phyloP scores from a whole-genome alignment of 768 basidiomycete species.

The Pseudohyphozyma bogoriensis region DNA sequence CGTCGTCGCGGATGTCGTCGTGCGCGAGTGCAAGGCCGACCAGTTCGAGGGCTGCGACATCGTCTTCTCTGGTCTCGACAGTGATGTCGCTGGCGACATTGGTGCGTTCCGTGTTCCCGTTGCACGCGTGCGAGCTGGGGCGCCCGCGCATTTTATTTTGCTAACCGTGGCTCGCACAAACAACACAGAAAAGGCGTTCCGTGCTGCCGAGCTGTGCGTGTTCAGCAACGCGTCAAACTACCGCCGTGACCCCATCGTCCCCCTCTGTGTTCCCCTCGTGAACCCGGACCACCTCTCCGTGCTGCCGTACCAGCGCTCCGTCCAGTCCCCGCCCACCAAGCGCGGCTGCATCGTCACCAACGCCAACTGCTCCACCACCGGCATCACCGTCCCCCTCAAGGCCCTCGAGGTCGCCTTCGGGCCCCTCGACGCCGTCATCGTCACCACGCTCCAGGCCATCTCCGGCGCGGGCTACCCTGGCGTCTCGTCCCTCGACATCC shows the following conservation, averaged over 20 bases:
- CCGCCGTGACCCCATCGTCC: conserved; percentile 80
- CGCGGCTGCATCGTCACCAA: conserved; percentile 93
- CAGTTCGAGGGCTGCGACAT: conserved; percentile 70
- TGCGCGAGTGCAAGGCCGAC: conserved; percentile 65
- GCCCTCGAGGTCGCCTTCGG: conserved; percentile 86
- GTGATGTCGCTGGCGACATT: conserved; percentile 88
- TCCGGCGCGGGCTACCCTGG: conserved; percentile 98
- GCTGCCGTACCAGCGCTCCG: conserved; percentile 62
- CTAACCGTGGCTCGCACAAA: background rate
- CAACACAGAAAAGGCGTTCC: conserved; percentile 64
- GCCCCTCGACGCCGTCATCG: conserved; percentile 78
- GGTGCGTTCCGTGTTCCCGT: conserved; percentile 47
- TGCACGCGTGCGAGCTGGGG: background rate
- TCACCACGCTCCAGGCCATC: conserved; percentile 96
- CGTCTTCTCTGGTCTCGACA: conserved; percentile 92
- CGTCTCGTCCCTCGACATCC: conserved; percentile 72
- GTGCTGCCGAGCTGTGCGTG: conserved; percentile 74
- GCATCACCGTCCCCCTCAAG: conserved; percentile 76
- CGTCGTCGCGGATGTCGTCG: conserved; percentile 52
- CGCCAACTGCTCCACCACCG: conserved; percentile 96
- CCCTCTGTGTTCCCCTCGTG: conserved; percentile 91
- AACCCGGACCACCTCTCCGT: conserved; percentile 78
- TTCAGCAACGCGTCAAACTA: conserved; percentile 98
- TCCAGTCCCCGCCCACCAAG: conserved; percentile 44
- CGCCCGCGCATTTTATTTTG: too few species aligned